Evolutionary conservation across 306 rosid species (phyloP), one percentile per base, ranked within the genome.

Genomic region (Acacia melanoxylon): DNA sequence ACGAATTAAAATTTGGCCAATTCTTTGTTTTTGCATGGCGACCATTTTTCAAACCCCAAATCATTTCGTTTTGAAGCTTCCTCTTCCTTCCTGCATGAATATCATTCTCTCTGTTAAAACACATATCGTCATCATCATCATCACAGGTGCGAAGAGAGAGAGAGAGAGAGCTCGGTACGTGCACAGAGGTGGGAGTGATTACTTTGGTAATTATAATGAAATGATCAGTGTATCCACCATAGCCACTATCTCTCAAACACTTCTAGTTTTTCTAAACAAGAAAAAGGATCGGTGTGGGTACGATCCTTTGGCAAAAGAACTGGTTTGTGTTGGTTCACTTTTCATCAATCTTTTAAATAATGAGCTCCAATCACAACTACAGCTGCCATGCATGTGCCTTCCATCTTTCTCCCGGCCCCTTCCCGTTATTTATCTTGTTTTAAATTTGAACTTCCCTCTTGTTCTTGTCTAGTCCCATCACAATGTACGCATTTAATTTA

Each of bases 21-120:
- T 2, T 11, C 11, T 82, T 48, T 81, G 41, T 6, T 45, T 48
- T 76, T 90, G 96, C 92, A 88, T 92, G 91, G 94, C 74, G 97
- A 92, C 97, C 92, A 88, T 79, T 82, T 52, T 94, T 94, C 94
- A 87, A 91, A 91, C n/a, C 81, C 45, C 24, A 91, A 91, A 92
- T 94, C 88, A 94, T 94, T 89, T 83, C 25, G 80, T 44, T 88
- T 87, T 88, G 86, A 80, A 91, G 76, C 62, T 76, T 68, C 80
- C 7, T 54, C 40, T 35, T 35, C 7, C 40, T 35, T 35, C 8
- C 41, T 37, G 58, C n/a, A 6, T 73, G 70, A 72, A 86, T 22
- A 22, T 2, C 31, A 8, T 14, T 25, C 8, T 61, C 33, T 70
- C 52, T 37, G 46, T 65, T 87, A 83, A 81, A 85, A 74, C 51